Base-by-base conservation (phyloP, 2,329 filamentous ascomycete species). In the Cytospora chrysosperma region DNA sequence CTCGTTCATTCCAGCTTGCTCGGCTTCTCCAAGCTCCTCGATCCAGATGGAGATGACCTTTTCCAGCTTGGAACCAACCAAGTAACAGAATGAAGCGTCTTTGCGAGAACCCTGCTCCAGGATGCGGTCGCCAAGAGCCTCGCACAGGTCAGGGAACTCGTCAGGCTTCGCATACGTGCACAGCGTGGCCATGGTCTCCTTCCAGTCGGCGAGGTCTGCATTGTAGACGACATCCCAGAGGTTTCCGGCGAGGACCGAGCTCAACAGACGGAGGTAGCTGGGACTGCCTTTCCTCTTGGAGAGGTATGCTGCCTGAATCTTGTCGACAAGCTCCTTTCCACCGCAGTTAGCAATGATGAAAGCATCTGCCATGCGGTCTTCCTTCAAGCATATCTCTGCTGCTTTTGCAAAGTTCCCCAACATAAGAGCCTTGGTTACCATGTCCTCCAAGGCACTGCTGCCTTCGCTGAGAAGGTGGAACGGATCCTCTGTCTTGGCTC, bases 151-250 rank as follows among this genome's bases (percentile, higher is more conserved):
- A 6, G 94, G 87, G 74, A 99, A 99, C 70, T 99, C 94, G 47
- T 86, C 85, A 52, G 93, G 90, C 67, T 96, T 89, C 0, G 95
- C 95, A 76, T 94, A 99, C 1, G 95, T 98, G 83, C 95, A 99
- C 60, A 99, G 81, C 1, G 93, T 91, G 30, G 92, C 93, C 91
- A 99, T 96, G 3, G 94, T 89, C 76, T 98, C 95, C 78, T 96
- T 98, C 96, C 95, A 99, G 77, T 95, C 91, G 59, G 85, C 84
- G 53, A 99, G 80, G 72, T 97, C 91, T 9, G 94, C 95, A 72
- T 99, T 99, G 78, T 98, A 92, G 9, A 98, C 95, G 53, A 98
- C 85, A 77, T 99, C 95, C 95, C 94, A 98, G 1, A 99, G 83
- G 72, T 99, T 97, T 82, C 98, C 98, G 67, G 91, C 88, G 63